These are phyloP conservation scores for Cajanus cajan DNA, from an alignment of 306 rosid genomes.

Conservation along the genomic window DNA sequence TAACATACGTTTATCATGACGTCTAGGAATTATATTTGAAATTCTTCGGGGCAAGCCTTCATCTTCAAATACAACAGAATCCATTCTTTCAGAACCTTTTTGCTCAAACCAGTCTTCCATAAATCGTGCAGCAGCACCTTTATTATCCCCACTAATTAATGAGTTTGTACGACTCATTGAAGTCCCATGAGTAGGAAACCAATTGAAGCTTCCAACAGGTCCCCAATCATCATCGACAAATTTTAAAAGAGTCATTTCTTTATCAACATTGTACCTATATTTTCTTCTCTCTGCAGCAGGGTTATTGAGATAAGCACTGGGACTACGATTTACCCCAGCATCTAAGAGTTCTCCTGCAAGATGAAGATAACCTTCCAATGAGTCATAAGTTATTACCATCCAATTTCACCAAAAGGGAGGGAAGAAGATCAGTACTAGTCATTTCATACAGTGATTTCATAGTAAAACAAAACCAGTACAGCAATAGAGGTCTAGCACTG, in stretches of 20 bases:
- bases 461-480: background rate
- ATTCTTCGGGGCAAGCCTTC: conserved; percentile 40
- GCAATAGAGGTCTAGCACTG: background rate
- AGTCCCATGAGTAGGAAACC: conserved; percentile 99
- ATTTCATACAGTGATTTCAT: background rate
- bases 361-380: conserved; percentile 17
- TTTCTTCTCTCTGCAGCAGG: conserved; percentile 69
- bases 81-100: conserved; percentile 9
- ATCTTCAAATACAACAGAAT: conserved; percentile 27
- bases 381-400: conserved; percentile 18
- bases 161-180: conserved; percentile 90
- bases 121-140: conserved; percentile 91
- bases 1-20: conserved; percentile 43
- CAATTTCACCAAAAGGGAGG: background rate
- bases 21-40: conserved; percentile 47
- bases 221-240: conserved; percentile 84
- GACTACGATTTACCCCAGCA: conserved; percentile 90
- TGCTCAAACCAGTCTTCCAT: conserved; percentile 97
- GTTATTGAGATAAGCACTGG: conserved; percentile 89
- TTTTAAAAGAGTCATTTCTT: conserved; percentile 87
- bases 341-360: conserved; percentile 80
- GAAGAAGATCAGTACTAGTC: background rate
- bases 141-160: conserved; percentile 90
- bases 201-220: conserved; percentile 83
- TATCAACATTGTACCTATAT: conserved; percentile 76